Percentiles rank a stretch among this genome's conserved stretches.
Evolutionary conservation across 306 rosid species (phyloP).

Genomic region (Acmispon strigosus): DNA sequence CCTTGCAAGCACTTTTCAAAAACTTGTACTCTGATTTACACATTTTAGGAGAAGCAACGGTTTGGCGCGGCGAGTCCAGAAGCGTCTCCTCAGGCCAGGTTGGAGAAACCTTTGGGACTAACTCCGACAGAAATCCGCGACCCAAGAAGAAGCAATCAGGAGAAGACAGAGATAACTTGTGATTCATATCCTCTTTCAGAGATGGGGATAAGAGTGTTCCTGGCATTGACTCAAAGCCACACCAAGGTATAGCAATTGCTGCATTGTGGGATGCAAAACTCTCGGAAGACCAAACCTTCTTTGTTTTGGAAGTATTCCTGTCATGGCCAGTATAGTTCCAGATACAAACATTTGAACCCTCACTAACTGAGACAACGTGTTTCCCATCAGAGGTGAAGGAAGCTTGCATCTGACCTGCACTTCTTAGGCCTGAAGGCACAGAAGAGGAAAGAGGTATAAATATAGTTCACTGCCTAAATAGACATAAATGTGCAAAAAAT

Average conservation of each 20-base stretch:
- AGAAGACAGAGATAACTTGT: slow-evolving; percentile 33
- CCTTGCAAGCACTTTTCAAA: slow-evolving; percentile 67
- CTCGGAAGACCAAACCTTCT: slow-evolving; percentile 59
- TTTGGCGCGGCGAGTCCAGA: slow-evolving; percentile 33
- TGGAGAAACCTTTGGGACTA: slow-evolving; percentile 57
- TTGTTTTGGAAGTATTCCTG: slow-evolving; percentile 35
- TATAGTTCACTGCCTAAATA: background rate
- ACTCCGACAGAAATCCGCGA: slow-evolving; percentile 53
- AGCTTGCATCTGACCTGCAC: slow-evolving; percentile 58
- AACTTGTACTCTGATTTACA: slow-evolving; percentile 63
- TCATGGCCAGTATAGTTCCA: slow-evolving; percentile 63
- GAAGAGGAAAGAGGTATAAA: background rate
- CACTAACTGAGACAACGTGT: slow-evolving; percentile 63
- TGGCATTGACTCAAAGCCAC: slow-evolving; percentile 48
- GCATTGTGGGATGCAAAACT: slow-evolving; percentile 55
- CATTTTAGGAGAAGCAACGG: slow-evolving; percentile 32
- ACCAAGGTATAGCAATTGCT: slow-evolving; percentile 76
- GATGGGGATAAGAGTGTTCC: slow-evolving; percentile 45
- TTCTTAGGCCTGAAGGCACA: slow-evolving; percentile 45
- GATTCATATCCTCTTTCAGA: slow-evolving; percentile 29
- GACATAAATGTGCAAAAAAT: background rate
- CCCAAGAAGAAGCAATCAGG: slow-evolving; percentile 69
- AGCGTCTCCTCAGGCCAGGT: slow-evolving; percentile 83
- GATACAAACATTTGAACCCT: slow-evolving; percentile 63
- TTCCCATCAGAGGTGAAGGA: slow-evolving; percentile 81